Evolutionary conservation across 768 basidiomycete genomes (phyloP).

Genomic region (Hericium alpestre): DNA sequence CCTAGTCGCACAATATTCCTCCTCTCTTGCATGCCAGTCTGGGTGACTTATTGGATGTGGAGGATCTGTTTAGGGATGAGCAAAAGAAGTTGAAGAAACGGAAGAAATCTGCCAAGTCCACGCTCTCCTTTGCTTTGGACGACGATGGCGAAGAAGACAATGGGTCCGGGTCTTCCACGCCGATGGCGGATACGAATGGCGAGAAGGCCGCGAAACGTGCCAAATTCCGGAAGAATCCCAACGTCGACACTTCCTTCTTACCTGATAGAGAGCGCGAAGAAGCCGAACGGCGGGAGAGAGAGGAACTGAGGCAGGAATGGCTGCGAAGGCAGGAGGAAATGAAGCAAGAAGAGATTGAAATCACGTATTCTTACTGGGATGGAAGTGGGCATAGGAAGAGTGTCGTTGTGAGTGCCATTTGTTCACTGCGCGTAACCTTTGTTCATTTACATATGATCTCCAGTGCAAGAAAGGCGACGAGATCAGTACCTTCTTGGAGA

Average conservation of each 20-base stretch:
- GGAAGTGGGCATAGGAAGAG: slow-evolving; percentile 93
- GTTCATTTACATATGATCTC: slow-evolving; percentile 14
- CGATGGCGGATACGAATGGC: slow-evolving; percentile 23
- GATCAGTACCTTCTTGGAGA: slow-evolving; percentile 79
- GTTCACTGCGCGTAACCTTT: slow-evolving; percentile 2
- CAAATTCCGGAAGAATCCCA: slow-evolving; percentile 88
- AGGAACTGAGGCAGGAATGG: slow-evolving; percentile 86
- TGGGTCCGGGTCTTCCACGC: slow-evolving; percentile 22
- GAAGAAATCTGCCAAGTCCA: slow-evolving; percentile 83
- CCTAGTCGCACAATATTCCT: slow-evolving; percentile 16
- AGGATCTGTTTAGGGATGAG: slow-evolving; percentile 81
- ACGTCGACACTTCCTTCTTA: slow-evolving; percentile 95
- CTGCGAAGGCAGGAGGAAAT: slow-evolving; percentile 58
- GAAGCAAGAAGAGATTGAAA: slow-evolving; percentile 70
- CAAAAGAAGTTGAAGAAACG: slow-evolving; percentile 83
- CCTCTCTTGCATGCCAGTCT: slow-evolving; percentile 10
- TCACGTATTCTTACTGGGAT: slow-evolving; percentile 97
- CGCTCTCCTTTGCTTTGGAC: slow-evolving; percentile 84
- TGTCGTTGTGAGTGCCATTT: slow-evolving; percentile 55
- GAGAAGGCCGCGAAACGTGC: slow-evolving; percentile 53
- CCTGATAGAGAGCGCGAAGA: slow-evolving; percentile 98
- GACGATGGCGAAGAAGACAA: slow-evolving; percentile 55
- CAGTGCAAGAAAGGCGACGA: slow-evolving; percentile 97
- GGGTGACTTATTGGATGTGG: slow-evolving; percentile 65
- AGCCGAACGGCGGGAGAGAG: slow-evolving; percentile 78